These are phyloP conservation scores for Mortierella sp. DNA, from an alignment of 371 early-diverging fungal genomes.

Conservation along the genomic window DNA sequence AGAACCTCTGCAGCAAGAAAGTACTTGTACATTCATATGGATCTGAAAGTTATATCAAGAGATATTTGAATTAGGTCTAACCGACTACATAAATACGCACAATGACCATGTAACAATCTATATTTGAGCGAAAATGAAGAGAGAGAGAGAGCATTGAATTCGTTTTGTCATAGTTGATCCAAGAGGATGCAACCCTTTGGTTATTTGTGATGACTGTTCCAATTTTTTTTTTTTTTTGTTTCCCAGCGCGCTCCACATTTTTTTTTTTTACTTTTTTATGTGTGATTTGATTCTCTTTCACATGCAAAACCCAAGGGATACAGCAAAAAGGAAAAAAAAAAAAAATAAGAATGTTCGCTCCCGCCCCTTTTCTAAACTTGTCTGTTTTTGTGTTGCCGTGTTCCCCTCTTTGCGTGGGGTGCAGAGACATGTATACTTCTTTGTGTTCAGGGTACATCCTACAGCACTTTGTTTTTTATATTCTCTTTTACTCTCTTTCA, in stretches of 20 bases:
- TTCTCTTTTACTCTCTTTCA: too few relatives aligned
- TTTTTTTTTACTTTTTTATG: too few relatives aligned
- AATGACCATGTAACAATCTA: too few relatives aligned
- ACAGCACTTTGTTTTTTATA: neutral
- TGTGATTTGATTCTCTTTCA: constrained; percentile 6
- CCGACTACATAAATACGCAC: too few relatives aligned
- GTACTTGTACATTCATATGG: too few relatives aligned
- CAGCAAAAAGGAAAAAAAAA: neutral
- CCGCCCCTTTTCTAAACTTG: neutral
- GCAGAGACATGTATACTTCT: neutral
- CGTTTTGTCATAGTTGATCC: too few relatives aligned
- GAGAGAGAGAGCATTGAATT: too few relatives aligned
- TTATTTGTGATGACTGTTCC: constrained; percentile 1
- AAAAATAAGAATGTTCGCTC: constrained; percentile 6
- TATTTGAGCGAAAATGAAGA: too few relatives aligned
- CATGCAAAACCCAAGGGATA: neutral
- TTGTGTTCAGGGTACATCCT: neutral
- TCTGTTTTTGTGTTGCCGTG: constrained; percentile 2
- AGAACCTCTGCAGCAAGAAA: too few relatives aligned
- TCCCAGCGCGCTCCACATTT: constrained; percentile 6
- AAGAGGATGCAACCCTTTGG: neutral
- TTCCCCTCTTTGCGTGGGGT: neutral
- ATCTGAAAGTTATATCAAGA: too few relatives aligned
- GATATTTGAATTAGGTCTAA: too few relatives aligned
- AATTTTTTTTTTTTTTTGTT: constrained; percentile 6